A percentile compares a stretch with the other conserved stretches of the same genome.
phyloP scores from a whole-genome alignment of 2,329 filamentous ascomycete genomes.

The Seiridium cupressi region DNA sequence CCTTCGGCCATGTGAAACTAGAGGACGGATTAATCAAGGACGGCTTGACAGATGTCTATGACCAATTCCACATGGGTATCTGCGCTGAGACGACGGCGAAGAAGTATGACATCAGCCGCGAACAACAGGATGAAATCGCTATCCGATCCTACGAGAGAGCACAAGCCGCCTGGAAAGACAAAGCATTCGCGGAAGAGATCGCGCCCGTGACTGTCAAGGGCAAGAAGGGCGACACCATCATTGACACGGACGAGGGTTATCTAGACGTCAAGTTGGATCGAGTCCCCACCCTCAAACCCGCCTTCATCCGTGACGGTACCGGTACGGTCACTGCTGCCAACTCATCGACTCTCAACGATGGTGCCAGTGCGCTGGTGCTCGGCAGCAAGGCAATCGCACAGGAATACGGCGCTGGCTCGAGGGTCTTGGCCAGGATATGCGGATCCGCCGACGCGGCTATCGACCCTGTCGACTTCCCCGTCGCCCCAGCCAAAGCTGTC shows the following conservation, averaged over 20 bases:
- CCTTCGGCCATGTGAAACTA: slow-evolving; percentile 84
- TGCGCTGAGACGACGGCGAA: slow-evolving; percentile 95
- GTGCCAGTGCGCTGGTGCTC: slow-evolving; percentile 84
- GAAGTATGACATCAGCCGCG: slow-evolving; percentile 74
- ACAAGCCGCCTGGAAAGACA: slow-evolving; percentile 82
- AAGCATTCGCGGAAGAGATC: slow-evolving; percentile 86
- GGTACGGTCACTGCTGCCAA: slow-evolving; percentile 95
- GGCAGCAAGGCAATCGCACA: slow-evolving; percentile 78
- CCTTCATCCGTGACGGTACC: slow-evolving; percentile 81
- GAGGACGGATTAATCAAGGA: slow-evolving; percentile 94
- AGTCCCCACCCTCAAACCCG: slow-evolving; percentile 81
- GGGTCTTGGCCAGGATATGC: slow-evolving; percentile 84
- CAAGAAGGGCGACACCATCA: slow-evolving; percentile 77
- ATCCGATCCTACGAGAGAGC: slow-evolving; percentile 87
- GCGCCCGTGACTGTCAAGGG: slow-evolving; percentile 81
- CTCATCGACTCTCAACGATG: slow-evolving; percentile 91
- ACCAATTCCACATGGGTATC: slow-evolving; percentile 96
- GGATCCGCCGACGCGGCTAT: slow-evolving; percentile 86
- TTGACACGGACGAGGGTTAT: slow-evolving; percentile 86
- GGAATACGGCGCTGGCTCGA: slow-evolving; percentile 72
- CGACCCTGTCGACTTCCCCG: slow-evolving; percentile 89
- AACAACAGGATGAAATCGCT: slow-evolving; percentile 89
- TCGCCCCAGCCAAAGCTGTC: slow-evolving; percentile 89
- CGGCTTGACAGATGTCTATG: slow-evolving; percentile 93
- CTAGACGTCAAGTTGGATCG: slow-evolving; percentile 85